phyloP scores from a whole-genome alignment of 208 protist genomes.

The Trypanosoma avium region DNA sequence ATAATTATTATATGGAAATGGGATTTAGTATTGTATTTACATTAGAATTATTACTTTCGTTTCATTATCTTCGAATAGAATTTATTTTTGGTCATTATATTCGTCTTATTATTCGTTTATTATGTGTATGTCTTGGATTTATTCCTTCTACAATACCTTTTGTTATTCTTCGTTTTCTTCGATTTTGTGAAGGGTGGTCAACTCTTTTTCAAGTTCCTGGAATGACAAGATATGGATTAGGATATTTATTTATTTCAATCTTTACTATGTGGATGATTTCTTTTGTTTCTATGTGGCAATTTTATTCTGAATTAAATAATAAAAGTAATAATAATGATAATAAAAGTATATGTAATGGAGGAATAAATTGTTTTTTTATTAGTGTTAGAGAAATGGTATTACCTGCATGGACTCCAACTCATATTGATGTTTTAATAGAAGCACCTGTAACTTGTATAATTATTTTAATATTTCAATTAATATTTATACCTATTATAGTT shows the following conservation, averaged over 20 bases:
- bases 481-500: slow-evolving; percentile 61
- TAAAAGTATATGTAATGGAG: slow-evolving; percentile 35
- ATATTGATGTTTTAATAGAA: slow-evolving; percentile 40
- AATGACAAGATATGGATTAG: slow-evolving; percentile 61
- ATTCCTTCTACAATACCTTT: slow-evolving; percentile 59
- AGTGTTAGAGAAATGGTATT: slow-evolving; percentile 62
- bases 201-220: slow-evolving; percentile 58
- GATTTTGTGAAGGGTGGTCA: slow-evolving; percentile 77
- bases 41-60: slow-evolving; percentile 56
- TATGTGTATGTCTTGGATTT: slow-evolving; percentile 61
- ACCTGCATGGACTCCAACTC: slow-evolving; percentile 51
- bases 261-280: slow-evolving; percentile 71
- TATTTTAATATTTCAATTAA: slow-evolving; percentile 56
- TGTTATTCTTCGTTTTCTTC: slow-evolving; percentile 55
- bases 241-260: slow-evolving; percentile 55
- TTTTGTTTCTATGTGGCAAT: slow-evolving; percentile 66
- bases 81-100: slow-evolving; percentile 64
- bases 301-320: slow-evolving; percentile 14
- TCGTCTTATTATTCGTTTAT: slow-evolving; percentile 56
- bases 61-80: slow-evolving; percentile 61
- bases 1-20: slow-evolving; percentile 64
- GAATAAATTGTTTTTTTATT: slow-evolving; percentile 43
- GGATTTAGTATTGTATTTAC: slow-evolving; percentile 53
- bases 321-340: no score
- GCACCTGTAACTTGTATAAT: slow-evolving; percentile 50